phyloP scores from a whole-genome alignment of 192 early-diverging fungal genomes.

The Phlyctochytrium bullatum region DNA sequence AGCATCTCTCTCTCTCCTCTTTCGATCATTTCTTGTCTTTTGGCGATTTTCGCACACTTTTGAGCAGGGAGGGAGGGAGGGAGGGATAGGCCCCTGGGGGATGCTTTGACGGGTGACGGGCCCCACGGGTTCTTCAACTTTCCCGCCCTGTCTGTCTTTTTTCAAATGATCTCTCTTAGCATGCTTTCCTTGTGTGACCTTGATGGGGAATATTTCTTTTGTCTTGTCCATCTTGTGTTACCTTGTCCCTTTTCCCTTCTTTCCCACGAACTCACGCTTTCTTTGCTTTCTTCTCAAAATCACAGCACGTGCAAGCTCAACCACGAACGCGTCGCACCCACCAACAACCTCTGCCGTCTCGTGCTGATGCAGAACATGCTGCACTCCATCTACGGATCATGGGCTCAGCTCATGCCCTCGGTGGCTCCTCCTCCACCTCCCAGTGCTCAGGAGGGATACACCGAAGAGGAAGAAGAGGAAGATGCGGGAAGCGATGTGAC shows the following conservation, averaged over 20 bases:
- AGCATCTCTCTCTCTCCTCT: too few relatives aligned
- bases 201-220: not conserved
- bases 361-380: not conserved
- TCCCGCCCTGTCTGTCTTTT: too few relatives aligned
- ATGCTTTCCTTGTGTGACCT: not conserved
- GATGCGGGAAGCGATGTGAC: not conserved
- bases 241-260: not conserved
- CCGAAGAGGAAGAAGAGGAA: not conserved
- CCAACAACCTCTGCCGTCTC: not conserved
- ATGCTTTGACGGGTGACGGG: not conserved
- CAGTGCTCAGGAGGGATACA: not conserved
- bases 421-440: too few relatives aligned
- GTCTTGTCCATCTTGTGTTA: not conserved
- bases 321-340: not conserved
- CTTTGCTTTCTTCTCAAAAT: not conserved
- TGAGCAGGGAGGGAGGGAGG: too few relatives aligned
- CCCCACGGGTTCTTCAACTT: not conserved
- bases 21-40: not conserved
- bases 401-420: not conserved
- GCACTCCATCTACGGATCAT: not conserved
- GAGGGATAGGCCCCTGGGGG: too few relatives aligned
- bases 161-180: too few relatives aligned
- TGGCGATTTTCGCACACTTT: too few relatives aligned
- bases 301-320: conserved; percentile 1
- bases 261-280: not conserved